These are phyloP conservation scores for Halenospora varia DNA, from an alignment of 495 filamentous ascomycete genomes.

Conservation along the genomic window DNA sequence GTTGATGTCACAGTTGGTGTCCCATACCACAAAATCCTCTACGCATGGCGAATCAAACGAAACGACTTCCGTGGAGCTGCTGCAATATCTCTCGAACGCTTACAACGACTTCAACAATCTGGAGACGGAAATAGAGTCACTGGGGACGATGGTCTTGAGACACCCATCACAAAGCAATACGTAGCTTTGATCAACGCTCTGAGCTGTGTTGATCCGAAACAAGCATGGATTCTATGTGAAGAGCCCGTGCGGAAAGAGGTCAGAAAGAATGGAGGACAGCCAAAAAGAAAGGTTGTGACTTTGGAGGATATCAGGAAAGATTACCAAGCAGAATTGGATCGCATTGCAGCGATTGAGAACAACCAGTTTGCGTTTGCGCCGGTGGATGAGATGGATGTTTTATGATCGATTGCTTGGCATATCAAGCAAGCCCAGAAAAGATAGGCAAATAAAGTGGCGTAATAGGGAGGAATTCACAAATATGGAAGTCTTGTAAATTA, in stretches of 20 bases:
- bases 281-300: constrained; percentile 63
- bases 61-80: constrained; percentile 88
- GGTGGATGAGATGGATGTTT: constrained; percentile 42
- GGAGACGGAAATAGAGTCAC: constrained; percentile 35
- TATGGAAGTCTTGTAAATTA: constrained; percentile 4
- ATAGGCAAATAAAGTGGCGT: too few species aligned
- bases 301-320: constrained; percentile 77
- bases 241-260: constrained; percentile 13
- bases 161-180: constrained; percentile 64
- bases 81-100: constrained; percentile 63
- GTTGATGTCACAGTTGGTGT: constrained; percentile 53
- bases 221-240: constrained; percentile 65
- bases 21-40: constrained; percentile 78
- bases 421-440: background rate
- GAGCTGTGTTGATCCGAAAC: constrained; percentile 72
- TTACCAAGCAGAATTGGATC: constrained; percentile 84
- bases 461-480: constrained; percentile 13
- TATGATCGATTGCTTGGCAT: constrained; percentile 23
- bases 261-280: constrained; percentile 22
- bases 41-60: constrained; percentile 80
- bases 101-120: constrained; percentile 57
- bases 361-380: constrained; percentile 45
- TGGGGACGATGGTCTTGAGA: constrained; percentile 49
- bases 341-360: constrained; percentile 57
- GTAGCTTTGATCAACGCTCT: constrained; percentile 84